These are phyloP conservation scores for Fusarium chaquense DNA, from an alignment of 2,329 filamentous ascomycete species.

Conservation along the genomic window DNA sequence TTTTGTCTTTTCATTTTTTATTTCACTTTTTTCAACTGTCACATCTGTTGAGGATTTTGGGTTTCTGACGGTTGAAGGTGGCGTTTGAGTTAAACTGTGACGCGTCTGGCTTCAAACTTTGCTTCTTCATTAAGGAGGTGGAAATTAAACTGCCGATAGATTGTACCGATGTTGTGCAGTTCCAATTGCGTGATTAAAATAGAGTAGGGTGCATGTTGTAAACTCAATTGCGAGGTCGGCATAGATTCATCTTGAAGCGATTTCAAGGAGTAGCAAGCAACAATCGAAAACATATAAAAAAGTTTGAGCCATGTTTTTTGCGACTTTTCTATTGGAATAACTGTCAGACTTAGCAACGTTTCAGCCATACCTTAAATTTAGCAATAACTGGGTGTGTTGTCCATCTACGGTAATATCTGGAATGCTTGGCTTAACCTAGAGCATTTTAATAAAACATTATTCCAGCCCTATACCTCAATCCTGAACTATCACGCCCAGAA, in stretches of 20 bases:
- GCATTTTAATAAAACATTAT: background rate
- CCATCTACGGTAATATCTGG: background rate
- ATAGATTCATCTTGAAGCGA: background rate
- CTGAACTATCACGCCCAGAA: background rate
- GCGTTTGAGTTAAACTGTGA: constrained; percentile 27
- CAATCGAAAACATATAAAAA: background rate
- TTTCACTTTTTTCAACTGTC: background rate
- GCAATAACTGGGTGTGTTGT: background rate
- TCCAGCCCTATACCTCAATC: background rate
- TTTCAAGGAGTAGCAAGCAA: background rate
- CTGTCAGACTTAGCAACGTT: background rate
- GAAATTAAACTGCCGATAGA: constrained; percentile 7
- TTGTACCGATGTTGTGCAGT: background rate
- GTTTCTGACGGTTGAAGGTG: constrained; percentile 10
- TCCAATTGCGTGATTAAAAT: background rate
- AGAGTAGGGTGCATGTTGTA: background rate
- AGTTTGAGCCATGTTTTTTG: background rate
- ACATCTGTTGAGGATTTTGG: background rate
- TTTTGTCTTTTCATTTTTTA: background rate
- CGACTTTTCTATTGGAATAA: too few species aligned
- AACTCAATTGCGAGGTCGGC: background rate
- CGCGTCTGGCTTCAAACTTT: constrained; percentile 6
- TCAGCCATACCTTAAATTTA: background rate
- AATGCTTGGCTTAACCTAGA: constrained; percentile 28
- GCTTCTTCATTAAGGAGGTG: background rate